Base-by-base conservation (phyloP, 768 basidiomycete genomes). In the Mycena vulgaris region DNA sequence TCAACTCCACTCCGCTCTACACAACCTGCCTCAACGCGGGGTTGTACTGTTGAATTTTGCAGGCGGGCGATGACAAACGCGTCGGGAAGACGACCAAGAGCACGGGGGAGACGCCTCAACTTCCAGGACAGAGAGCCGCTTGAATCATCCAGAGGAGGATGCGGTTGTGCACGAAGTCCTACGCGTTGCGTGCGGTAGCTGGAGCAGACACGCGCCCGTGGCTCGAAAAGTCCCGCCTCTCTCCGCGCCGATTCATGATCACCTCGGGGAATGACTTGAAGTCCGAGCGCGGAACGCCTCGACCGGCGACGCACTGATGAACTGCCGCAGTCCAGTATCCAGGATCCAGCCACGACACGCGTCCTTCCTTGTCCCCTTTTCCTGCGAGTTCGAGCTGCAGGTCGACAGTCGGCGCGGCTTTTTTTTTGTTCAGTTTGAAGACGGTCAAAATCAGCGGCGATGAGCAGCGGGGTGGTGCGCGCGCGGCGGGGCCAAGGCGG, bases 361-460 rank as follows among this genome's bases (percentile, higher is more conserved):
- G 31, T 57, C 55, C 55, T 39, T 53, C 52, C 49, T 55, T 55
- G 17, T 55, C 30, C 53, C 37, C n/a, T n/a, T n/a, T n/a, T n/a
- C n/a, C n/a, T 57, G 55, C 37, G 35, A 57, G 23, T 37, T 57
- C 55, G 55, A 57, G 55, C n/a, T n/a, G n/a, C n/a, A n/a, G n/a
- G n/a, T n/a, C n/a, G n/a, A n/a, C n/a, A n/a, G n/a, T n/a, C n/a
- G n/a, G n/a, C n/a, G n/a, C n/a, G n/a, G n/a, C n/a, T n/a, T n/a
- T n/a, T n/a, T n/a, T n/a, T n/a, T n/a, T n/a, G n/a, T n/a, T n/a
- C n/a, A n/a, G n/a, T n/a, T n/a, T n/a, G n/a, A n/a, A n/a, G n/a
- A n/a, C n/a, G n/a, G n/a, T n/a, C n/a, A n/a, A n/a, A n/a, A n/a
- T n/a, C n/a, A n/a, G n/a, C n/a, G n/a, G n/a, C n/a, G n/a, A n/a